These are phyloP conservation scores for Camelina laxa DNA, from an alignment of 345 rosid genomes.

Conservation along the genomic window DNA sequence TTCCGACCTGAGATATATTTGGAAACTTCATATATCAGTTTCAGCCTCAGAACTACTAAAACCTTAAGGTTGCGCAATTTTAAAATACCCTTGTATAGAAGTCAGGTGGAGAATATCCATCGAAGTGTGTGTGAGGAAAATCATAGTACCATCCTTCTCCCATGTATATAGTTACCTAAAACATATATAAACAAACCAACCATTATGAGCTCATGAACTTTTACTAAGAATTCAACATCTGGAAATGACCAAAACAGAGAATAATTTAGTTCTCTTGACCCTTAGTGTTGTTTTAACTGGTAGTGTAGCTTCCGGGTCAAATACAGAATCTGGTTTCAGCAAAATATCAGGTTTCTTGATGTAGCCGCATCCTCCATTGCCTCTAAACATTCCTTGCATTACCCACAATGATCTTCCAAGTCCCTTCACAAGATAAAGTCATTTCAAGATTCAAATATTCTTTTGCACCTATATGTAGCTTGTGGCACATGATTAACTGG, in stretches of 20 bases:
- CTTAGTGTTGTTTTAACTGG: slow-evolving; percentile 66
- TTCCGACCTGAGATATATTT: slow-evolving; percentile 60
- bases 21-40: slow-evolving; percentile 8
- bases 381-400: slow-evolving; percentile 96
- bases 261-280: slow-evolving; percentile 51
- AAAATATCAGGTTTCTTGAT: slow-evolving; percentile 82
- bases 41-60: slow-evolving; percentile 1
- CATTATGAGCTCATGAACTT: slow-evolving; percentile 3
- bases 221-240: not conserved
- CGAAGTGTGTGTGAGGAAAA: slow-evolving; percentile 78
- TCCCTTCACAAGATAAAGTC: slow-evolving; percentile 55
- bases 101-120: slow-evolving; percentile 82
- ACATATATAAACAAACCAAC: not conserved
- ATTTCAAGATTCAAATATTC: slow-evolving; percentile 5
- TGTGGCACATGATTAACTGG: not conserved
- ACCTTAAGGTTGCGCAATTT: not conserved
- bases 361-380: slow-evolving; percentile 92
- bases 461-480: not conserved
- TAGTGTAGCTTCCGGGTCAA: slow-evolving; percentile 63
- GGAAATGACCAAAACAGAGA: slow-evolving; percentile 5
- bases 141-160: slow-evolving; percentile 93
- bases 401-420: slow-evolving; percentile 82
- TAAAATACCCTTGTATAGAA: slow-evolving; percentile 69
- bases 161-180: slow-evolving; percentile 78
- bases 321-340: slow-evolving; percentile 48